phyloP scores from a whole-genome alignment of 2,329 filamentous ascomycete species.

The Elsinoe fawcettii region DNA sequence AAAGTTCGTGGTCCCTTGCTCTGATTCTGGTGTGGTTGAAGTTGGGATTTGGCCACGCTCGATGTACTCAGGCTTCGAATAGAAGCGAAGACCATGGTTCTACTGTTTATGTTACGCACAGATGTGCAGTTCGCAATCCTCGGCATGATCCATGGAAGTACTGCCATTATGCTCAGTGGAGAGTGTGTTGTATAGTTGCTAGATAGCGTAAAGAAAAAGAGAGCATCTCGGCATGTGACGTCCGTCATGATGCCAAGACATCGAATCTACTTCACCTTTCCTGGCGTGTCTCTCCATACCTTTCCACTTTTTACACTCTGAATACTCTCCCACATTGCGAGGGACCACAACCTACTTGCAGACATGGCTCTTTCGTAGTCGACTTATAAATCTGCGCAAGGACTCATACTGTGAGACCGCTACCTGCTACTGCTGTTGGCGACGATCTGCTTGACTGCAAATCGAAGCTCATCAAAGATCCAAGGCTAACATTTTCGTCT shows the following conservation, averaged over 20 bases:
- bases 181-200: too few species aligned
- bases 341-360: background rate
- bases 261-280: background rate
- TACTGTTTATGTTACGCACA: too few species aligned
- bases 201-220: too few species aligned
- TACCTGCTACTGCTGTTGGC: background rate
- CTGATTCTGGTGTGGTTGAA: background rate
- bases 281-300: background rate
- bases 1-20: background rate
- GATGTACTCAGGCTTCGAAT: background rate
- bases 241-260: slow-evolving; percentile 1
- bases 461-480: background rate
- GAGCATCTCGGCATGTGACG: background rate
- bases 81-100: too few species aligned
- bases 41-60: background rate
- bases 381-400: background rate
- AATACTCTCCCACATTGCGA: too few species aligned
- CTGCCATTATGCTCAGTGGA: too few species aligned
- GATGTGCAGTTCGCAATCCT: too few species aligned
- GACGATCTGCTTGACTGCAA: background rate
- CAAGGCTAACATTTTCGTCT: slow-evolving; percentile 2
- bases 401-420: slow-evolving; percentile 15
- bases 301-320: too few species aligned
- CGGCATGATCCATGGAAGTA: too few species aligned
- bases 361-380: background rate